Evolutionary conservation across 2,329 filamentous ascomycete genomes (phyloP).

Genomic region (Arthrobotrys conoides): DNA sequence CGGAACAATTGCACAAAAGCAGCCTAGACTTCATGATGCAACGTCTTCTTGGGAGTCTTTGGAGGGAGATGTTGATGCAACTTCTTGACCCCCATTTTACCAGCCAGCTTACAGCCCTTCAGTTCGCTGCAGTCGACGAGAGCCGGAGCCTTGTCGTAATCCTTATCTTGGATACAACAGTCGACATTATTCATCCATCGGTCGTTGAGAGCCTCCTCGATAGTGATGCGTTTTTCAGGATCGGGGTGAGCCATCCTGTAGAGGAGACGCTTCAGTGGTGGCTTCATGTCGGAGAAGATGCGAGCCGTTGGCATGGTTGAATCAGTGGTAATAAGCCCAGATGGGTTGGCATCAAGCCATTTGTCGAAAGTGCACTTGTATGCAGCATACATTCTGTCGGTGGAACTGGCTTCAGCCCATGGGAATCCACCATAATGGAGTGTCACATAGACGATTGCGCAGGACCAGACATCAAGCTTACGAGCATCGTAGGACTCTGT

Average conservation of each 20-base stretch:
- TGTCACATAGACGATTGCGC: constrained; percentile 84
- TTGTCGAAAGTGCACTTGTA: constrained; percentile 62
- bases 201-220: constrained; percentile 78
- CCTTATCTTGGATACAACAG: constrained; percentile 82
- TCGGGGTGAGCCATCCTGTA: constrained; percentile 87
- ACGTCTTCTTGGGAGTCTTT: constrained; percentile 60
- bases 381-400: constrained; percentile 71
- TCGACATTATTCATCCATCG: constrained; percentile 82
- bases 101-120: constrained; percentile 62
- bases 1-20: constrained; percentile 58
- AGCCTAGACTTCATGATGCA: constrained; percentile 60
- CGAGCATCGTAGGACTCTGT: constrained; percentile 78
- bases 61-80: constrained; percentile 64
- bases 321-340: constrained; percentile 70
- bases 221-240: constrained; percentile 78
- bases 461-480: constrained; percentile 87
- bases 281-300: constrained; percentile 77
- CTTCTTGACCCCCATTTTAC: constrained; percentile 63
- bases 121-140: constrained; percentile 62
- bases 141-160: constrained; percentile 71
- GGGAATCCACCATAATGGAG: constrained; percentile 80
- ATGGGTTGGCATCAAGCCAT: constrained; percentile 65
- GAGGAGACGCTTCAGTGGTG: constrained; percentile 78
- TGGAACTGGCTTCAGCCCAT: constrained; percentile 70
- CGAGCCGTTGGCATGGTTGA: constrained; percentile 75